phyloP scores from a whole-genome alignment of 2,329 filamentous ascomycete genomes.

The Plenodomus lindquistii region DNA sequence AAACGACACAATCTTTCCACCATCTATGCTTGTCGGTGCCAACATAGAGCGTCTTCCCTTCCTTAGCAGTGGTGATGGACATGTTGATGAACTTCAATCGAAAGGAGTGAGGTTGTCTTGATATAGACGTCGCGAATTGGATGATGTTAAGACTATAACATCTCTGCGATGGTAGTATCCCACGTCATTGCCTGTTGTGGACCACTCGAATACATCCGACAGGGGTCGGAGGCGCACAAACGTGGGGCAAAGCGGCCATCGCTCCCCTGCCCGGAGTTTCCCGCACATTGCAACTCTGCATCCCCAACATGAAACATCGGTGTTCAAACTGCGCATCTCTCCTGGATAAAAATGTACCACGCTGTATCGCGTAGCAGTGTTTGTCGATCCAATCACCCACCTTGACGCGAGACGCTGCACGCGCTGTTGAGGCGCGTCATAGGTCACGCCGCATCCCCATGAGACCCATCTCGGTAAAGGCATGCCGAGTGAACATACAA shows the following conservation, averaged over 20 bases:
- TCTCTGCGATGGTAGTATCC: not conserved
- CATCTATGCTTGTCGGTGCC: constrained; percentile 48
- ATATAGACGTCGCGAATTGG: too few relatives aligned
- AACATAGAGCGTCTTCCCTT: constrained; percentile 31
- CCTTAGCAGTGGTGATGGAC: too few relatives aligned
- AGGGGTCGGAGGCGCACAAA: not conserved
- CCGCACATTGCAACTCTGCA: not conserved
- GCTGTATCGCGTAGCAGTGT: not conserved
- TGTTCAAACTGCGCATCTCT: not conserved
- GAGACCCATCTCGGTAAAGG: not conserved
- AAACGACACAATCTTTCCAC: constrained; percentile 66
- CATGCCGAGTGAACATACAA: constrained; percentile 3
- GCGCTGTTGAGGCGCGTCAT: constrained; percentile 5
- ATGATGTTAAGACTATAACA: not conserved
- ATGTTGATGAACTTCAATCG: not conserved
- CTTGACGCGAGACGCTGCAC: not conserved
- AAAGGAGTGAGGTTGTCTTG: not conserved
- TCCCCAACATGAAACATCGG: not conserved
- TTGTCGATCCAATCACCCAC: not conserved
- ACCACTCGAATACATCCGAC: constrained; percentile 2
- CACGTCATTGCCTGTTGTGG: constrained; percentile 8
- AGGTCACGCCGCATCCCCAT: constrained; percentile 5
- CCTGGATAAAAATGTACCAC: not conserved
- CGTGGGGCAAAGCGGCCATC: not conserved
- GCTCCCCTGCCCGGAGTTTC: not conserved